Percentiles rank a stretch among this genome's conserved stretches.
Evolutionary conservation across 208 protist genomes (phyloP).

Genomic region (Wallacemonas sp.): DNA sequence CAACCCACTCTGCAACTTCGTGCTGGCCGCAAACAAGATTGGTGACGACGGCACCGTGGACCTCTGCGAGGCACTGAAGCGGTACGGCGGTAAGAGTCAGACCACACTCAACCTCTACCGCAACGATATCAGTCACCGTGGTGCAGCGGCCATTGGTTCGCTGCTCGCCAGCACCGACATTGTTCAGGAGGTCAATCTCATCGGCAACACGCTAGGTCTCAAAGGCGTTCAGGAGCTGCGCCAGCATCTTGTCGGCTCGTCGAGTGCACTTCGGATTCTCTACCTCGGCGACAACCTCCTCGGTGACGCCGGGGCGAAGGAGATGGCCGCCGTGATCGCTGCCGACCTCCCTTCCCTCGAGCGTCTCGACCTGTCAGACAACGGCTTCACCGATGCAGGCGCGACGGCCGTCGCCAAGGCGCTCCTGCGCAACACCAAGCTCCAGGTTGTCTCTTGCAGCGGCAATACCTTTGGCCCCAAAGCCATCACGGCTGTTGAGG

Average conservation of each 20-base stretch:
- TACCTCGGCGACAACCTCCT: slow-evolving; percentile 78
- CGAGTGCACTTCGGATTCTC: slow-evolving; percentile 42
- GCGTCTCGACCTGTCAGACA: slow-evolving; percentile 66
- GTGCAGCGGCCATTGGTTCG: slow-evolving; percentile 62
- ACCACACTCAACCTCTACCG: slow-evolving; percentile 75
- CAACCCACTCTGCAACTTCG: slow-evolving; percentile 74
- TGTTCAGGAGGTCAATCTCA: slow-evolving; percentile 71
- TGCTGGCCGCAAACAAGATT: slow-evolving; percentile 71
- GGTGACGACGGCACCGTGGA: slow-evolving; percentile 69
- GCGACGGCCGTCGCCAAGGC: slow-evolving; percentile 48
- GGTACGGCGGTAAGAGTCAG: slow-evolving; percentile 60
- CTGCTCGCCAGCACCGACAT: slow-evolving; percentile 60
- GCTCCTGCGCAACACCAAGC: slow-evolving; percentile 56
- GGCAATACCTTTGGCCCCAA: slow-evolving; percentile 66
- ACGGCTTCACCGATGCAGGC: slow-evolving; percentile 71
- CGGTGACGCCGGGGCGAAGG: slow-evolving; percentile 75
- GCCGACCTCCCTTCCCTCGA: slow-evolving; percentile 58
- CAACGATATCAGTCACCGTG: slow-evolving; percentile 68
- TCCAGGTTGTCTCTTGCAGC: slow-evolving; percentile 54
- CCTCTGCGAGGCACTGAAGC: slow-evolving; percentile 70
- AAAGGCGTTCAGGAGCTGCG: slow-evolving; percentile 67
- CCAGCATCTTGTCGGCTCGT: slow-evolving; percentile 34
- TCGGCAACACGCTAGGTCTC: slow-evolving; percentile 77
- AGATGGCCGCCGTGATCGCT: slow-evolving; percentile 61
- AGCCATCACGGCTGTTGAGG: slow-evolving; percentile 45